phyloP scores from a whole-genome alignment of 257 asterid genomes.

The Solanum pinnatisectum region DNA sequence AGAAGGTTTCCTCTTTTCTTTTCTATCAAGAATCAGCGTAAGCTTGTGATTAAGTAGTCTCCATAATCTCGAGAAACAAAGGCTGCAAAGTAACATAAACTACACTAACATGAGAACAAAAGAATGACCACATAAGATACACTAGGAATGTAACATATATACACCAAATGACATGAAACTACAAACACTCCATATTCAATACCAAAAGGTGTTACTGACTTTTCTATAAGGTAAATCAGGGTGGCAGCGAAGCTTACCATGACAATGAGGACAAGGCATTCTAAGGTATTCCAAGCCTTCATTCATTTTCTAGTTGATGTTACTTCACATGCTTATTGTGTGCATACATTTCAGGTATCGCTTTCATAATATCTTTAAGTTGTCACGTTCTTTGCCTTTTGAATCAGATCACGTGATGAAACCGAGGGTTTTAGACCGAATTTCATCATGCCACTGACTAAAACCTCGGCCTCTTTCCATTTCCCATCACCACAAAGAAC shows the following conservation, averaged over 20 bases:
- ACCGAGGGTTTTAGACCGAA: constrained; percentile 34
- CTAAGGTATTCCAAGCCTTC: background rate
- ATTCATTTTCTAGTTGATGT: background rate
- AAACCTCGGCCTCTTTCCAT: constrained; percentile 35
- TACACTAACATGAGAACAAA: background rate
- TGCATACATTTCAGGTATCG: background rate
- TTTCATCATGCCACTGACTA: constrained; percentile 43
- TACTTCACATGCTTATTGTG: background rate
- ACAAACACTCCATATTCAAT: background rate
- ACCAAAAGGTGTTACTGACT: background rate
- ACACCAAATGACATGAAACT: background rate
- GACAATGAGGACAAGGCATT: background rate
- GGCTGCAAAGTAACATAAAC: background rate
- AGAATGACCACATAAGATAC: background rate
- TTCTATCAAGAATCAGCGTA: background rate
- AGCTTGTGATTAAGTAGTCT: background rate
- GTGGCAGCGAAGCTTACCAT: background rate
- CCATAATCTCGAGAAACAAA: background rate
- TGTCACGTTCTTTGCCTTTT: constrained; percentile 3
- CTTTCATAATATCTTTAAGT: background rate
- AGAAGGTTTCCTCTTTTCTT: background rate
- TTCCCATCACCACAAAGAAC: constrained; percentile 48
- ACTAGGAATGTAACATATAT: background rate
- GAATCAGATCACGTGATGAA: constrained; percentile 15
- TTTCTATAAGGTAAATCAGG: background rate